Conservation (phyloP, 2,329 filamentous ascomycete genomes). For the Mycosphaerella arachidis region DNA sequence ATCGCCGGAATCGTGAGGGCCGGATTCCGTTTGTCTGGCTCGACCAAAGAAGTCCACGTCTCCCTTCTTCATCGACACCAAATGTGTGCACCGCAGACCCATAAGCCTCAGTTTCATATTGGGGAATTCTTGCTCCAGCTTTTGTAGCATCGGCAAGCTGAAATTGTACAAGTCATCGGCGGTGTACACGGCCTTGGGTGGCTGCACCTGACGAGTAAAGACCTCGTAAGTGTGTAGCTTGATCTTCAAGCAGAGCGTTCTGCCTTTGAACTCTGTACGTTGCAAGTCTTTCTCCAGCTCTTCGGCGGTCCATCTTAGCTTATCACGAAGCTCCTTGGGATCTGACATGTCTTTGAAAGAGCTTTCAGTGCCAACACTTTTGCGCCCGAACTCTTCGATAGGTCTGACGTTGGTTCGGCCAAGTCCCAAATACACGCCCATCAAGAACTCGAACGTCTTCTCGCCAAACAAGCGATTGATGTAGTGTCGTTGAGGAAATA, state of each 20-base stretch:
- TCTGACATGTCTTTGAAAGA: slow-evolving; percentile 80
- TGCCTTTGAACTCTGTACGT: slow-evolving; percentile 75
- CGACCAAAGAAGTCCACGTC: slow-evolving; percentile 75
- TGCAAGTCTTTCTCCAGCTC: slow-evolving; percentile 83
- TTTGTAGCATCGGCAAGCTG: slow-evolving; percentile 75
- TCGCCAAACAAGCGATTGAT: slow-evolving; percentile 79
- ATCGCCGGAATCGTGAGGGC: slow-evolving; percentile 1
- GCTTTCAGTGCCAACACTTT: slow-evolving; percentile 88
- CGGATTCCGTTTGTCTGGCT: slow-evolving; percentile 21
- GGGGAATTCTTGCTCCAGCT: slow-evolving; percentile 78
- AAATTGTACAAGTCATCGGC: slow-evolving; percentile 82
- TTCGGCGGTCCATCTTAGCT: slow-evolving; percentile 74
- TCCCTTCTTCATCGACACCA: slow-evolving; percentile 78
- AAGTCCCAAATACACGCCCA: slow-evolving; percentile 78
- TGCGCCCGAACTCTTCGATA: slow-evolving; percentile 83
- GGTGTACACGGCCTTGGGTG: slow-evolving; percentile 64
- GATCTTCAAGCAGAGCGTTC: slow-evolving; percentile 87
- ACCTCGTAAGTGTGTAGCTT: slow-evolving; percentile 95
- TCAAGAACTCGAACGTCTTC: slow-evolving; percentile 82
- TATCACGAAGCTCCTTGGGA: slow-evolving; percentile 63
- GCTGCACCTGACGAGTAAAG: slow-evolving; percentile 72
- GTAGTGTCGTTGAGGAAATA: slow-evolving; percentile 70
- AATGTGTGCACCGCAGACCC: slow-evolving; percentile 81
- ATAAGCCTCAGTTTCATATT: slow-evolving; percentile 76
- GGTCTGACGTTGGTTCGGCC: slow-evolving; percentile 75